Evolutionary conservation across 257 asterid genomes (phyloP), one percentile per base, ranked within the genome.

Genomic region (Fraxinus excelsior): DNA sequence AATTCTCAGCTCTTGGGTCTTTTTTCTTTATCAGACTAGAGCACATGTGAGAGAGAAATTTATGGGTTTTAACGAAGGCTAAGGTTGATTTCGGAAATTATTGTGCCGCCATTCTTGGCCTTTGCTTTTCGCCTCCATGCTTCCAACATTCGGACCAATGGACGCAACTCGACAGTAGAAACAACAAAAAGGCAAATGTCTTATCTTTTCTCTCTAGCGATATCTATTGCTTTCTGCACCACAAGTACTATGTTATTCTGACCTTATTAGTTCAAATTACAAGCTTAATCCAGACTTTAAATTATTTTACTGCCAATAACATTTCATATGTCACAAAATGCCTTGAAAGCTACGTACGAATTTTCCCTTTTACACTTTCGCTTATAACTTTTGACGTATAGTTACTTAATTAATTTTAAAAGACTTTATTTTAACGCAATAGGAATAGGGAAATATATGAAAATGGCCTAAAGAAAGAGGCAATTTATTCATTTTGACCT

Each of bases 81-180:
- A 74, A 72, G 79, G 83, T 31, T 76, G 23, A 70, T 71, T 60
- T 38, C 18, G 84, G 81, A 49, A 67, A 77, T 68, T 78, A 76
- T 62, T 40, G 76, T 68, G 91, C 92, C 97, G 97, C 96, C 94
- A 87, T 84, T 73, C 21, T 84, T 74, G 85, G 81, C 90, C 90
- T 75, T 46, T 86, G 88, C 66, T 82, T 62, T 62, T 62, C 87
- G 93, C 96, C 85, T 84, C 97, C 96, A 80, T 87, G 89, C 94
- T 91, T 84, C 96, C 93, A 91, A 93, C 98, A 91, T 93, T 91
- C 96, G 86, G 89, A 87, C 90, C 68, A 62, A 62, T 62, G 26
- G 68, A 62, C 32, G 42, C 18, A 64, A 76, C 74, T 31, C 42
- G 38, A 68, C 74, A 42, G 67, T 42, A 49, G 26, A 46, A 68